A percentile compares a stretch with the other conserved stretches of the same genome.
phyloP scores from a whole-genome alignment of 23 red algal species.

The Gracilaria domingensis region DNA sequence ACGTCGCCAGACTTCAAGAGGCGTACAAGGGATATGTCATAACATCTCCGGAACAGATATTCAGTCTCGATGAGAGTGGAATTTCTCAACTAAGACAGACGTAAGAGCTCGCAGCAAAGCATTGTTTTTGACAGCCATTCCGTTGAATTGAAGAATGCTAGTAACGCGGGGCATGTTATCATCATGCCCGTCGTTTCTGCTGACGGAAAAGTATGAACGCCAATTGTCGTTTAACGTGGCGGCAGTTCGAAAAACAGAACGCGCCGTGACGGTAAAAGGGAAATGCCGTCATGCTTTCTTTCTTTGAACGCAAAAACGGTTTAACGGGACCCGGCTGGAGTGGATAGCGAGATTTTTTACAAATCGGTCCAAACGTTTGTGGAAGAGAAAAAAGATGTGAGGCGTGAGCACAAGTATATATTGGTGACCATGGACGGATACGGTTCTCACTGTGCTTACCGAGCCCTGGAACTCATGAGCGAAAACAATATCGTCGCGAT shows the following conservation, averaged over 20 bases:
- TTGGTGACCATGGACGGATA: background rate
- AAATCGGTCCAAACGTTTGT: conserved; percentile 12
- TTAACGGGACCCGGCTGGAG: background rate
- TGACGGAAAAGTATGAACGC: conserved; percentile 16
- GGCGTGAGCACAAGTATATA: background rate
- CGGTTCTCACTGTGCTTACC: background rate
- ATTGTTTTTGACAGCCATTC: no score
- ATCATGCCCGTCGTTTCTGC: conserved; percentile 24
- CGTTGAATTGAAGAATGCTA: no score
- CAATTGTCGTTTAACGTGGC: background rate
- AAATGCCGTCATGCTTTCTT: background rate
- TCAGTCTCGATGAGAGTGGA: no score
- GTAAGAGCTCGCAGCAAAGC: no score
- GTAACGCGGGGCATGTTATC: conserved; percentile 17
- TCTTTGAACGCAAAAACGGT: background rate
- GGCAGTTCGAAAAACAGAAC: background rate
- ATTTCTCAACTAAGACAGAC: no score
- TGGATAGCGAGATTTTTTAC: conserved; percentile 9
- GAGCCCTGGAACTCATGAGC: background rate
- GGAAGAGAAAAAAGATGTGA: background rate
- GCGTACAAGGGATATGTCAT: no score
- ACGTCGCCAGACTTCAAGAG: no score
- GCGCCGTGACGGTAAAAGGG: background rate
- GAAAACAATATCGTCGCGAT: background rate
- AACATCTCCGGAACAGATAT: no score